A percentile compares a stretch with the other conserved stretches of the same genome.
phyloP scores from a whole-genome alignment of 495 filamentous ascomycete species.

The Penicillium turbatum region DNA sequence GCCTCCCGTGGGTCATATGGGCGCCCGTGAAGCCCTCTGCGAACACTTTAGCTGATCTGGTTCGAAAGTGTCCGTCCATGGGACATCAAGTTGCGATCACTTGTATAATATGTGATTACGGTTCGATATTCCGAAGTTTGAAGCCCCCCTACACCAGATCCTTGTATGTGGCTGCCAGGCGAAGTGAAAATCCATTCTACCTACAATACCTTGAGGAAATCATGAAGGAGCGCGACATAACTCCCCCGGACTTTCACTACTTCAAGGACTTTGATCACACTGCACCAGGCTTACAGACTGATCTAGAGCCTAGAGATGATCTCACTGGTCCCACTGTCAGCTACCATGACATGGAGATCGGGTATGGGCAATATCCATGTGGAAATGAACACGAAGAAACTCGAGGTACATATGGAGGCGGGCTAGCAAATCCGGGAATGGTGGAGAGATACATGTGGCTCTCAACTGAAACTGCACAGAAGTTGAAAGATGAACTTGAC shows the following conservation, averaged over 20 bases:
- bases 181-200: slow-evolving; percentile 17
- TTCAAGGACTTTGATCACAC: background rate
- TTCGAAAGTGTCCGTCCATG: slow-evolving; percentile 19
- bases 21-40: slow-evolving; percentile 13
- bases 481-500: slow-evolving; percentile 14
- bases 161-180: slow-evolving; percentile 16
- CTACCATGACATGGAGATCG: slow-evolving; percentile 12
- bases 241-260: background rate
- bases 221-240: slow-evolving; percentile 5
- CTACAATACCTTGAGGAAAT: slow-evolving; percentile 18
- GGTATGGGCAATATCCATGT: slow-evolving; percentile 11
- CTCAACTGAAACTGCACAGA: slow-evolving; percentile 19
- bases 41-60: slow-evolving; percentile 16
- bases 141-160: slow-evolving; percentile 15
- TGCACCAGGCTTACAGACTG: slow-evolving; percentile 13
- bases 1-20: slow-evolving; percentile 22
- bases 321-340: slow-evolving; percentile 9
- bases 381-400: slow-evolving; percentile 7
- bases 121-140: slow-evolving; percentile 1
- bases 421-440: slow-evolving; percentile 5
- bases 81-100: slow-evolving; percentile 19
- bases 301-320: slow-evolving; percentile 16
- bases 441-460: slow-evolving; percentile 20
- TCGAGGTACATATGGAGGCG: slow-evolving; percentile 10
- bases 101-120: slow-evolving; percentile 18